Evolutionary conservation across 2,329 filamentous ascomycete species (phyloP).

Genomic region (Aspergillus pseudonomiae): DNA sequence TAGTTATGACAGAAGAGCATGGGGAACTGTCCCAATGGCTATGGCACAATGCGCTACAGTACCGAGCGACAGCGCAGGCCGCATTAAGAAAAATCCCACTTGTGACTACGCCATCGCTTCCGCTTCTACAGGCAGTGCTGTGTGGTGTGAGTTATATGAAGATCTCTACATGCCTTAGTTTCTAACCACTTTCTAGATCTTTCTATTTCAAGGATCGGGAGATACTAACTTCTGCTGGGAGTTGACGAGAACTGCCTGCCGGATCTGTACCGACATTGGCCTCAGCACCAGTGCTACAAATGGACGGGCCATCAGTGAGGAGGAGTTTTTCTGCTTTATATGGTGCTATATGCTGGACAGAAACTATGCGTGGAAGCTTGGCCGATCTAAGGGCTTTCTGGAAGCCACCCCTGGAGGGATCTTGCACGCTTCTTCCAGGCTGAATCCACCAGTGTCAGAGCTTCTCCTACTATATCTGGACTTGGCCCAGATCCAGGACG

Average conservation of each 20-base stretch:
- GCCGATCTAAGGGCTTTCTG: slow-evolving; percentile 11
- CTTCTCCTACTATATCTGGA: slow-evolving; percentile 22
- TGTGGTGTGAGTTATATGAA: slow-evolving; percentile 15
- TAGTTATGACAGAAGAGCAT: slow-evolving; percentile 8
- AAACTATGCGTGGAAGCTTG: slow-evolving; percentile 27
- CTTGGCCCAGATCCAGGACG: slow-evolving; percentile 24
- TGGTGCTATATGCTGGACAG: slow-evolving; percentile 29
- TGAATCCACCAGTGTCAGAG: slow-evolving; percentile 13
- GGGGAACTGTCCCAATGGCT: slow-evolving; percentile 12
- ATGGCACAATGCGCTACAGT: slow-evolving; percentile 10
- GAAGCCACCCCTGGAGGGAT: background rate
- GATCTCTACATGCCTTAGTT: background rate
- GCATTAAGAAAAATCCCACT: slow-evolving; percentile 22
- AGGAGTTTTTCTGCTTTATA: slow-evolving; percentile 26
- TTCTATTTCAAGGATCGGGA: slow-evolving; percentile 26
- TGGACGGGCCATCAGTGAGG: slow-evolving; percentile 8
- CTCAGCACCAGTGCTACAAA: slow-evolving; percentile 1
- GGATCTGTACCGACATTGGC: slow-evolving; percentile 22
- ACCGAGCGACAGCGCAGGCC: slow-evolving; percentile 16
- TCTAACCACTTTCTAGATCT: slow-evolving; percentile 17
- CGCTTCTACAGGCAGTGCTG: slow-evolving; percentile 19
- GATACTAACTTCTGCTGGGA: slow-evolving; percentile 21
- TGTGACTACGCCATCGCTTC: slow-evolving; percentile 14
- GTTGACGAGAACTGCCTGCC: slow-evolving; percentile 23
- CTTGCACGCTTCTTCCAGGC: slow-evolving; percentile 2